Percentiles rank a stretch among this genome's conserved stretches.
These are phyloP conservation scores for Castanopsis chinensis DNA, from an alignment of 306 rosid genomes.

Conservation along the genomic window DNA sequence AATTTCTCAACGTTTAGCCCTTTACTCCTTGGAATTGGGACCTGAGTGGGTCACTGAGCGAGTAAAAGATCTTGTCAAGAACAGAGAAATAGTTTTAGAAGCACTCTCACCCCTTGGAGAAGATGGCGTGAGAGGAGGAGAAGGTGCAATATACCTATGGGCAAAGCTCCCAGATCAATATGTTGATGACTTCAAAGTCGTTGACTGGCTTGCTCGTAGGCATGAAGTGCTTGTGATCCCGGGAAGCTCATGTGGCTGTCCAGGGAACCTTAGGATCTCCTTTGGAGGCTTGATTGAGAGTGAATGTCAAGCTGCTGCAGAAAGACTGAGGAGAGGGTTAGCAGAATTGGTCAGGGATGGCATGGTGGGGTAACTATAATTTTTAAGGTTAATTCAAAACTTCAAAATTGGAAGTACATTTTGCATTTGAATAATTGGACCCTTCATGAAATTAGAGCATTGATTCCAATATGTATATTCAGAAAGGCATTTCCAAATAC, in stretches of 20 bases:
- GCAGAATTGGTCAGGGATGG: constrained; percentile 77
- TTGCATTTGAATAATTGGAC: constrained; percentile 43
- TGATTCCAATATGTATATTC: background rate
- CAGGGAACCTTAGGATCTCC: constrained; percentile 80
- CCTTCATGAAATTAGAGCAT: background rate
- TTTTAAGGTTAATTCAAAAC: background rate
- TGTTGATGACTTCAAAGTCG: constrained; percentile 57
- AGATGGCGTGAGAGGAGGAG: constrained; percentile 88
- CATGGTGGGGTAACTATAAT: constrained; percentile 37
- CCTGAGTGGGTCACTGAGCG: constrained; percentile 71
- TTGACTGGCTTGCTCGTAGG: constrained; percentile 73
- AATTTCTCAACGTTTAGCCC: constrained; percentile 87
- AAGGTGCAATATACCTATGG: constrained; percentile 94
- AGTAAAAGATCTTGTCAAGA: constrained; percentile 64
- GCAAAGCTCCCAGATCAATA: constrained; percentile 79
- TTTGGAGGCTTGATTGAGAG: constrained; percentile 79
- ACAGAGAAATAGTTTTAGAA: constrained; percentile 53
- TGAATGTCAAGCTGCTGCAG: constrained; percentile 81
- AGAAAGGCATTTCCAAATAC: background rate
- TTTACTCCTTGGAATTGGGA: constrained; percentile 72
- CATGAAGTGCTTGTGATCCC: constrained; percentile 92
- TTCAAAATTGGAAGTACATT: constrained; percentile 19
- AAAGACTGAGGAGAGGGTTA: constrained; percentile 67
- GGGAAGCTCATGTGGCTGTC: constrained; percentile 70
- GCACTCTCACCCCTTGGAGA: constrained; percentile 79